These are phyloP conservation scores for Paradendryphiella salina DNA, from an alignment of 2,329 filamentous ascomycete species.

Conservation along the genomic window DNA sequence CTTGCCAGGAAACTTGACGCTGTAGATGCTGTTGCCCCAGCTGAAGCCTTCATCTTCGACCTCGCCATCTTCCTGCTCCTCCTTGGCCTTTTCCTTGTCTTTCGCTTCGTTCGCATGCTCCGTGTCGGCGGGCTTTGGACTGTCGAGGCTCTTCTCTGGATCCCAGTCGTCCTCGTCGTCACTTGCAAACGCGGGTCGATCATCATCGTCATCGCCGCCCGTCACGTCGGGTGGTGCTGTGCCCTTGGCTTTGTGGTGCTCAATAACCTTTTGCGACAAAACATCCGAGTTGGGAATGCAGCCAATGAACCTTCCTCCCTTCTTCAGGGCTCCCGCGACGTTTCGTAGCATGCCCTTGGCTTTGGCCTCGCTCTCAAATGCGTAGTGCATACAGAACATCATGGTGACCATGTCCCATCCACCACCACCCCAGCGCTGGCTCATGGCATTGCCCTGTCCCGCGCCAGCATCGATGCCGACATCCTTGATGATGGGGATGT, in stretches of 20 bases:
- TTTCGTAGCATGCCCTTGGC: slow-evolving; percentile 91
- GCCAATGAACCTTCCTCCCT: slow-evolving; percentile 91
- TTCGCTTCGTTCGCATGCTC: slow-evolving; percentile 39
- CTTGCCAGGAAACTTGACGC: slow-evolving; percentile 81
- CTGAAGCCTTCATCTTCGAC: slow-evolving; percentile 57
- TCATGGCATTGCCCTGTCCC: slow-evolving; percentile 62
- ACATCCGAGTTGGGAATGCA: slow-evolving; percentile 97
- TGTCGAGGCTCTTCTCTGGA: slow-evolving; percentile 51
- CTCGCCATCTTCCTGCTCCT: slow-evolving; percentile 55
- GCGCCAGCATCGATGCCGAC: slow-evolving; percentile 82
- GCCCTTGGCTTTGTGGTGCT: slow-evolving; percentile 65
- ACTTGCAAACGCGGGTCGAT: slow-evolving; percentile 43
- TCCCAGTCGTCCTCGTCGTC: slow-evolving; percentile 51
- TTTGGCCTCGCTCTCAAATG: slow-evolving; percentile 90
- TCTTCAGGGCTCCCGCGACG: slow-evolving; percentile 85
- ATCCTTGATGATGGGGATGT: slow-evolving; percentile 78
- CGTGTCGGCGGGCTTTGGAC: slow-evolving; percentile 40
- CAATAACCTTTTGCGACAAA: slow-evolving; percentile 75
- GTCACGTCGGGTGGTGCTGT: slow-evolving; percentile 46
- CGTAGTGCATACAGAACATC: slow-evolving; percentile 99
- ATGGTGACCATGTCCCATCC: slow-evolving; percentile 93
- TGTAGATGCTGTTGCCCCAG: slow-evolving; percentile 94
- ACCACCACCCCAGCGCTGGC: slow-evolving; percentile 69
- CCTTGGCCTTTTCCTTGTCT: slow-evolving; percentile 44
- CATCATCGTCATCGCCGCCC: slow-evolving; percentile 34